phyloP scores from a whole-genome alignment of 495 filamentous ascomycete genomes.

The Penicillium riverlandense region DNA sequence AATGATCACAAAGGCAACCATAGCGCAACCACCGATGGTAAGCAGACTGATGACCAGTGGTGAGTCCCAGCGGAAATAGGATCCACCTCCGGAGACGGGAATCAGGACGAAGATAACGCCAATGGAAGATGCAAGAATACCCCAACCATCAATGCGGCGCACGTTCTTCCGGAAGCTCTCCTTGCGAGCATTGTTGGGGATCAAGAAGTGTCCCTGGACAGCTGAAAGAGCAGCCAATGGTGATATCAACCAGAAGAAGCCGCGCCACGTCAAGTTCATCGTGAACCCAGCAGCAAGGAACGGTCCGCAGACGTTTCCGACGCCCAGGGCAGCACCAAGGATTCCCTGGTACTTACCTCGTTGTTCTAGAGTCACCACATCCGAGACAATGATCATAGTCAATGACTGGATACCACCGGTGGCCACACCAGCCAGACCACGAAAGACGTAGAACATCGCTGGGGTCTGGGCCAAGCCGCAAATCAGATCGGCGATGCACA shows the following conservation, averaged over 20 bases:
- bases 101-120: slow-evolving; percentile 53
- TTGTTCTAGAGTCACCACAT: slow-evolving; percentile 38
- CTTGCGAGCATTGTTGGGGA: slow-evolving; percentile 33
- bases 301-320: slow-evolving; percentile 39
- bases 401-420: slow-evolving; percentile 44
- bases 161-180: slow-evolving; percentile 34
- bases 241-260: slow-evolving; percentile 40
- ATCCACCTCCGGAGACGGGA: slow-evolving; percentile 56
- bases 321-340: slow-evolving; percentile 32
- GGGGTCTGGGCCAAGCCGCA: slow-evolving; percentile 44
- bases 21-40: slow-evolving; percentile 37
- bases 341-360: slow-evolving; percentile 42
- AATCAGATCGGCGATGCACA: slow-evolving; percentile 46
- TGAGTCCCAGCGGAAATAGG: slow-evolving; percentile 53
- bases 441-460: slow-evolving; percentile 49
- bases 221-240: slow-evolving; percentile 33
- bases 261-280: slow-evolving; percentile 40
- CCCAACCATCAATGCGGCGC: slow-evolving; percentile 49
- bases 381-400: slow-evolving; percentile 45
- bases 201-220: slow-evolving; percentile 33
- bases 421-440: slow-evolving; percentile 48
- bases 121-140: slow-evolving; percentile 40
- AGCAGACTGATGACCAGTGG: slow-evolving; percentile 58
- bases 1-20: slow-evolving; percentile 44
- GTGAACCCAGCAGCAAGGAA: slow-evolving; percentile 39